Base-by-base conservation (phyloP, 2,329 filamentous ascomycete species). In the Botryotinia convoluta region DNA sequence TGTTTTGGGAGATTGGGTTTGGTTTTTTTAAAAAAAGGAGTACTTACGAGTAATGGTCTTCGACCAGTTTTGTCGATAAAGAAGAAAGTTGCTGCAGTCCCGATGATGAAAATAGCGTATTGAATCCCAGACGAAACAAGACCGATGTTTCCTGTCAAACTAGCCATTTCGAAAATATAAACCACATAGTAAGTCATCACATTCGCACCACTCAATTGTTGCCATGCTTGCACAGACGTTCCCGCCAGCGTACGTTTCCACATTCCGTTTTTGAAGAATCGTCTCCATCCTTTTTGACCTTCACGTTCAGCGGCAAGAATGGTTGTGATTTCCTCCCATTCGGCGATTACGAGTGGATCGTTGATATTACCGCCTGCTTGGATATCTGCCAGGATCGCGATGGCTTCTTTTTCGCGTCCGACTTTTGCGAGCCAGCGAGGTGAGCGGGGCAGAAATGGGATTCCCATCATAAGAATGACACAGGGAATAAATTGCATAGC, bases 261-360 rank as follows among this genome's bases (percentile, higher is more conserved):
- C 87, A 90, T 90, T 78, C 87, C 87, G 71, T 85, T 85, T 69
- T 83, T 80, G 74, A 83, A 74, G 74, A 84, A 84, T 76, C 83
- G 83, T 48, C 78, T 80, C 81, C 82, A 84, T n/a, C 76, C 74
- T 26, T 69, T 69, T 10, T 71, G 68, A 78, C 82, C 54, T 71
- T 77, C 51, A 77, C 81, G 14, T 72, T 77, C 76, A 4, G 74
- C 75, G 5, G 63, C 57, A 22, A 86, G 80, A 7, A 83, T 81
- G 0, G 82, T 83, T 29, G 78, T 79, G 71, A 89, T 87, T 74
- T 89, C 86, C 72, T 88, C 83, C 81, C 85, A 86, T 79, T 91
- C 89, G 0, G 87, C 86, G 39, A 89, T 78, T 12, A 91, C 88
- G 1, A 86, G 77, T 0, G 88, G 86, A 74, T 89, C 84, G 10